Base-by-base conservation (phyloP, 1,284 basidiomycete species). In the Ganoderma boninense region DNA sequence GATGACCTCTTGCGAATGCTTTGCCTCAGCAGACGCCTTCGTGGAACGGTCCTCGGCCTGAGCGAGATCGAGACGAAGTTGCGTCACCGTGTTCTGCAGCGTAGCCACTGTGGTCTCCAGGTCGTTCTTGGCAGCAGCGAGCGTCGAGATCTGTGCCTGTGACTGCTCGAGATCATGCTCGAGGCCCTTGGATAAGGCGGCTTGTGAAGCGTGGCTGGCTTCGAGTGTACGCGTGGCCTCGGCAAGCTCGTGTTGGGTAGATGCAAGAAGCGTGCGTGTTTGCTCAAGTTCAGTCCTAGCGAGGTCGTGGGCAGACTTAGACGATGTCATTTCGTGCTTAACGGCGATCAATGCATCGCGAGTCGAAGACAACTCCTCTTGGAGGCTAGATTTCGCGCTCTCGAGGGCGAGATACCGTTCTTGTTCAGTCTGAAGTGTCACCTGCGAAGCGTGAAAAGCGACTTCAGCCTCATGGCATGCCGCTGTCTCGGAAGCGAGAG, bases 1-100 rank as follows among this genome's bases (percentile, higher is more conserved):
- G n/a, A 71, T 70, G 44, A 66, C 64, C 44, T 67, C 70, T 18
- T 69, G 66, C 18, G 71, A 57, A 23, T 52, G 43, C 62, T 70
- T 56, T 46, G 73, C 67, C 26, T 69, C 70, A 11, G 69, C 64
- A 4, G 69, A 62, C 4, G 59, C 57, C 42, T 42, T 18, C n/a
- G 70, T 61, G 42, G 62, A 8, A 38, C 54, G 54, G 32, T 35
- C 68, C 57, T 72, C 66, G 67, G 72, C 66, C 54, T 70, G 73
- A 35, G 65, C 68, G 56, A 71, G 62, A 16, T 69, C 64, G 23
- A 32, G 38, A 61, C 63, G 64, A 66, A 74, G 69, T 29, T 63
- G 61, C 13, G 64, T 61, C 43, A 74, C 54, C 43, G 68, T 69
- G 16, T 64, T 67, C 42, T 69, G 60, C 65, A 69, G 64, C 54